Base-by-base conservation (phyloP, 345 rosid species). In the Eucalyptus globulus region DNA sequence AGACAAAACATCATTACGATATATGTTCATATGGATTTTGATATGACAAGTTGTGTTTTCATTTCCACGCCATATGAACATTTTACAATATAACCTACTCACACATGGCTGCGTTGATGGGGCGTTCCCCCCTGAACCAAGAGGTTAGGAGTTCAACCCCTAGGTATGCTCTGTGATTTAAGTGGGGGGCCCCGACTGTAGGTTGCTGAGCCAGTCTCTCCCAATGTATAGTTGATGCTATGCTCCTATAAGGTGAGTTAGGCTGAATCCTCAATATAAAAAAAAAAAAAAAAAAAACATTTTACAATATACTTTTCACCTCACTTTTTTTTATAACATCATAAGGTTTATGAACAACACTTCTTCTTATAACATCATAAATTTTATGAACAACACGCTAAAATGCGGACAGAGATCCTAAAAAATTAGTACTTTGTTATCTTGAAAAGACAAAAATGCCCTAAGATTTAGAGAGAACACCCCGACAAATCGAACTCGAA, bases 201-300 rank as follows among this genome's bases (percentile, higher is more conserved):
- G 7, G 1, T 49, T 49, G 17, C 0, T 14, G 0, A 7, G 16
- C 1, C 0, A 49, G 1, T 49, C 7, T 14, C 17, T 6, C 51
- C 1, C 1, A 0, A 14, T 14, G 17, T 49, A 49, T 49, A 49
- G 3, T 49, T 0, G 3, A 14, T 49, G 7, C 7, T 14, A 49
- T 49, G 7, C 17, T 49, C 17, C 17, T 0, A 0, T 49, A 49
- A 49, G 3, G 17, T 49, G 17, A 49, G 7, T 49, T 49, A 49
- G 3, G 7, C 3, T 0, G 0, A 1, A 49, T 49, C 2, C 7
- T 49, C 1, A 7, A 0, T 49, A 49, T 14, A 14, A 1, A 5
- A 14, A 49, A 5, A 49, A 49, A 5, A 49, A 49, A 49, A 5
- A 14, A 14, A 14, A 49, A 49, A 54, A 21, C 8, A 62, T 62